These are phyloP conservation scores for Curvularia eragrostidis DNA, from an alignment of 2,329 filamentous ascomycete species.

Conservation along the genomic window DNA sequence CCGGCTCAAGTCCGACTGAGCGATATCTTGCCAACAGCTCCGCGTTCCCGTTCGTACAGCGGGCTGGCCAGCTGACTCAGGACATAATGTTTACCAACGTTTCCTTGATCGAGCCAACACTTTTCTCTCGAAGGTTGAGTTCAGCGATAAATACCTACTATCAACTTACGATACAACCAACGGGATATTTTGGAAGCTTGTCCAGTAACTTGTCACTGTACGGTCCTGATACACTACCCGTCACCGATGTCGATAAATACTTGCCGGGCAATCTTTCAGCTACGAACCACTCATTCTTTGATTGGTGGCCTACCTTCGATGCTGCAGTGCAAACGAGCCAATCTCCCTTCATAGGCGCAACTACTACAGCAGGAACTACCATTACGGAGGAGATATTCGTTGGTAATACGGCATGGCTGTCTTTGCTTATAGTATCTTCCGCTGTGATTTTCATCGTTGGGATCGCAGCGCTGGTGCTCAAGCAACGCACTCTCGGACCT, in stretches of 20 bases:
- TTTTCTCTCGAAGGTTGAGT: constrained; percentile 33
- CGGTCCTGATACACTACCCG: constrained; percentile 35
- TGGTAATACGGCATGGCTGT: constrained; percentile 40
- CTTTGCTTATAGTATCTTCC: constrained; percentile 31
- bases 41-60: constrained; percentile 27
- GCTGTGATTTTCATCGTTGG: constrained; percentile 31
- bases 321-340: background rate
- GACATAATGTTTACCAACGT: constrained; percentile 23
- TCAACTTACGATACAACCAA: constrained; percentile 36
- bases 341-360: constrained; percentile 39
- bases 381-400: constrained; percentile 29
- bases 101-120: constrained; percentile 11
- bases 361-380: constrained; percentile 26
- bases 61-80: background rate
- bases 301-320: constrained; percentile 29
- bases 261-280: constrained; percentile 31
- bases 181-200: constrained; percentile 34
- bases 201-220: constrained; percentile 31
- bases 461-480: constrained; percentile 28
- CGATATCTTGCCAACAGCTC: constrained; percentile 31
- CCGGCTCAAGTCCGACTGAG: constrained; percentile 35
- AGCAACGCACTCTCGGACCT: constrained; percentile 38
- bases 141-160: constrained; percentile 43
- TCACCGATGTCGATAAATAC: constrained; percentile 31
- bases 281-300: constrained; percentile 15